Base-by-base conservation (phyloP, 192 early-diverging fungal species). In the Chytriomyces sp. region DNA sequence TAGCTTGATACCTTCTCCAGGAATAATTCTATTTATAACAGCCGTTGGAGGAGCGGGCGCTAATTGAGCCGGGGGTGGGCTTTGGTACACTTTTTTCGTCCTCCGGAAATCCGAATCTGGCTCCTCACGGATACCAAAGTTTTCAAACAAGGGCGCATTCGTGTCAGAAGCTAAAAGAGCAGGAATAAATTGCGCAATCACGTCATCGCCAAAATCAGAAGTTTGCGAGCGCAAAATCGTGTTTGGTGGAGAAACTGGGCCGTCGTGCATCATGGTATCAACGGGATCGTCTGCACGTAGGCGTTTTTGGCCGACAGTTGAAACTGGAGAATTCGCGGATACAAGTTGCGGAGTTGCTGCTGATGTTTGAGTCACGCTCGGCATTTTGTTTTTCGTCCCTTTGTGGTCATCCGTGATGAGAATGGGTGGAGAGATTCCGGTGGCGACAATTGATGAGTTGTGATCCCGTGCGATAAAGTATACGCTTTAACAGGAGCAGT, bases 361-460 rank as follows among this genome's bases (percentile, higher is more conserved):
- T 10, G 67, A 60, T 26, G 46, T 59, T 45, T 11, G 24, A 24
- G 26, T 11, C 9, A 26, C 62, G 16, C 49, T n/a, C 50, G 50
- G 50, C 9, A 18, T 8, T 77, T 89, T 90, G 49, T 84, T 76
- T 77, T 93, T 93, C 24, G 92, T 89, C 11, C 93, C 94, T 82
- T 98, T 98, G 89, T 98, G 96, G 83, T 98, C 96, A 76, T 98
- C 96, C 6, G 96, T 98, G 79, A 98, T 96, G 91, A 97, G 91
- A 65, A 98, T 96, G 7, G 96, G 94, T 6, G 95, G 91, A 20
- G 95, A 95, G 49, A 94, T 82, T 24, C 93, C 94, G 9, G 86
- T 87, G 9, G 96, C 95, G 44, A 97, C 81, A 47, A 92, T 80
- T 13, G 80, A 76, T 73, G 87, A 87, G 65, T 81, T 80, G 61